phyloP scores from a whole-genome alignment of 2,329 filamentous ascomycete species.

The Colletotrichum viniferum region DNA sequence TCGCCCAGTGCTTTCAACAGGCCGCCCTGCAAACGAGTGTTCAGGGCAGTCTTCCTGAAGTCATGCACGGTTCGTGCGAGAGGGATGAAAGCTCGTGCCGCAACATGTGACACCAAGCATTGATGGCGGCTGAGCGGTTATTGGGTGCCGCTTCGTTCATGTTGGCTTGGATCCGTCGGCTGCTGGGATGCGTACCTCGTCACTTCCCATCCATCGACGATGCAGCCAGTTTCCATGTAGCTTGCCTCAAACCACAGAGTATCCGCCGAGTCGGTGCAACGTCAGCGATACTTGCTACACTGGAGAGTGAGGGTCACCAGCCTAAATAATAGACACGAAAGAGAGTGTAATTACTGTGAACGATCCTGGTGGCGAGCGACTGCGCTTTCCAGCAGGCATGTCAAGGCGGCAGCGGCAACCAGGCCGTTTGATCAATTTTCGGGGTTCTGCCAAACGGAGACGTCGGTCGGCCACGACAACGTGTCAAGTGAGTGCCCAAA shows the following conservation, averaged over 20 bases:
- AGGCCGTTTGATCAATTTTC: neutral
- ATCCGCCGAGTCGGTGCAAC: neutral
- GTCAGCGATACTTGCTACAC: neutral
- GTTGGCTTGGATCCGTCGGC: neutral
- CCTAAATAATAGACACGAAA: neutral
- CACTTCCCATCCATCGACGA: neutral
- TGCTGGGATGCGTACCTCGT: neutral
- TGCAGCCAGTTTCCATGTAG: neutral
- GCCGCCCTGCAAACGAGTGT: too few species aligned
- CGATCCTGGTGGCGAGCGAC: neutral
- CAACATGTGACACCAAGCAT: too few species aligned
- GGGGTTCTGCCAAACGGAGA: neutral
- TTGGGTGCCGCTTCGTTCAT: too few species aligned
- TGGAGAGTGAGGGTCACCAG: neutral
- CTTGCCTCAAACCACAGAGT: neutral
- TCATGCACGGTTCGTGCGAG: too few species aligned
- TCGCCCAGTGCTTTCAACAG: too few species aligned
- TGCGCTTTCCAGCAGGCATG: neutral
- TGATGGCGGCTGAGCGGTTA: too few species aligned
- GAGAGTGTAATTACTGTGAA: neutral
- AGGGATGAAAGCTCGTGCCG: too few species aligned
- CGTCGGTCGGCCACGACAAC: neutral
- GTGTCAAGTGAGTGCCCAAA: neutral
- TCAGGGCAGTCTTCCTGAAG: too few species aligned
- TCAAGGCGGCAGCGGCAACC: neutral